Conservation (phyloP, 2,329 filamentous ascomycete species). For the Pseudogymnoascus sp. region DNA sequence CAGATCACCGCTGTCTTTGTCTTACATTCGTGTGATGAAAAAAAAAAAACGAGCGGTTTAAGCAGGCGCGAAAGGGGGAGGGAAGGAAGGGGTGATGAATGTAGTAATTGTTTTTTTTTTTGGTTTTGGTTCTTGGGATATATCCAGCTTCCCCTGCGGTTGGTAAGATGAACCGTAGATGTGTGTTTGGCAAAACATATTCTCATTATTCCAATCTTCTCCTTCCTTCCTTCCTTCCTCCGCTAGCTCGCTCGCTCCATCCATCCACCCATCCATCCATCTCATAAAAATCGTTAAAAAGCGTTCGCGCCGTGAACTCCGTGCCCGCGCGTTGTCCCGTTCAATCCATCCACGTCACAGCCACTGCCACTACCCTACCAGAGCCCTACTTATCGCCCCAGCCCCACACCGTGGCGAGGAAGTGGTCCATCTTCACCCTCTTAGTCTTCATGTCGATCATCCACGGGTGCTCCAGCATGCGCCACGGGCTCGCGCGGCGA, state of each 20-base stretch:
- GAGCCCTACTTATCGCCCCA: constrained; percentile 52
- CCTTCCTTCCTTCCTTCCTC: background rate
- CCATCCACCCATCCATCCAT: background rate
- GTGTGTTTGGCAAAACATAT: background rate
- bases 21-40: background rate
- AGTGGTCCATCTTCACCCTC: constrained; percentile 95
- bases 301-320: background rate
- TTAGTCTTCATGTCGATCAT: constrained; percentile 94
- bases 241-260: background rate
- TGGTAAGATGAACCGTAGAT: background rate
- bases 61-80: background rate
- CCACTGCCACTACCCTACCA: background rate
- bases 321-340: constrained; percentile 6
- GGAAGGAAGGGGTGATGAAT: background rate
- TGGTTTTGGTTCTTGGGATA: background rate
- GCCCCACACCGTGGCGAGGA: constrained; percentile 91
- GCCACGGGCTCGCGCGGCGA: constrained; percentile 87
- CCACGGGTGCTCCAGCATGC: constrained; percentile 98
- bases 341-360: background rate
- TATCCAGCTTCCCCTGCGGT: background rate
- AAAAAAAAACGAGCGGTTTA: background rate
- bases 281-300: constrained; percentile 9
- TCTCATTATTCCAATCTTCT: constrained; percentile 2
- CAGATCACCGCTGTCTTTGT: background rate
- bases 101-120: background rate